Evolutionary conservation across 1,284 basidiomycete genomes (phyloP), one percentile per base, ranked within the genome.

Genomic region (Ustilago sp.): DNA sequence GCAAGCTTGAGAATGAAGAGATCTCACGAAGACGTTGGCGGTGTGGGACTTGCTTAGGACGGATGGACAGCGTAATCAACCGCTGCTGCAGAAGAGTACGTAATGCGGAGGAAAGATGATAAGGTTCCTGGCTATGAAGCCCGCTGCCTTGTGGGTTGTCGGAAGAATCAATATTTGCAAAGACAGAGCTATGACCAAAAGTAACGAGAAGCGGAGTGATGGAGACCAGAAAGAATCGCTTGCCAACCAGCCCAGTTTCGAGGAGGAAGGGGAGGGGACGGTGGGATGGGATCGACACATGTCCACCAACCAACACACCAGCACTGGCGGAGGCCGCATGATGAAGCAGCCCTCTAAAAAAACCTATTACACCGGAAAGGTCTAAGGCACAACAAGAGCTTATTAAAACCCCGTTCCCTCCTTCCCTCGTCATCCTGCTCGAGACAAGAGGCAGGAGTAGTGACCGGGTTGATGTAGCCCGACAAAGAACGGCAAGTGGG

Each of bases 121-220:
- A 36, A 53, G 13, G n/a, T 53, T 53, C 15, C 34, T 53, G 51
- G 48, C 48, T 50, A 50, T 32, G 48, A 50, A 31, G n/a, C 31
- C 38, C 15, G 38, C 38, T 39, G 38, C 38, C 38, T 39, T 39
- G 11, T 28, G 19, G 43, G 12, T 15, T 17, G 11, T 50, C 48
- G 48, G 48, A 50, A 32, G 48, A 50, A 50, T 32, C 48, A 50
- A 50, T 31, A 15, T 9, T 31, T 32, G 31, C 48, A 39, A 39
- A 50, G 48, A 50, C 48, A 50, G 48, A 50, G 15, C 11, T 17
- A 50, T 4, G 48, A 50, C 31, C 48, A 28, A 50, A 32, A 11
- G 48, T 15, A 45, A 45, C 43, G n/a, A 45, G 43, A 19, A 45
- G 43, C n/a, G 48, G 28, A 50, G 31, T 50, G 31, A 17, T 32